These are phyloP conservation scores for Mycena filopes DNA, from an alignment of 768 basidiomycete species.

Conservation along the genomic window DNA sequence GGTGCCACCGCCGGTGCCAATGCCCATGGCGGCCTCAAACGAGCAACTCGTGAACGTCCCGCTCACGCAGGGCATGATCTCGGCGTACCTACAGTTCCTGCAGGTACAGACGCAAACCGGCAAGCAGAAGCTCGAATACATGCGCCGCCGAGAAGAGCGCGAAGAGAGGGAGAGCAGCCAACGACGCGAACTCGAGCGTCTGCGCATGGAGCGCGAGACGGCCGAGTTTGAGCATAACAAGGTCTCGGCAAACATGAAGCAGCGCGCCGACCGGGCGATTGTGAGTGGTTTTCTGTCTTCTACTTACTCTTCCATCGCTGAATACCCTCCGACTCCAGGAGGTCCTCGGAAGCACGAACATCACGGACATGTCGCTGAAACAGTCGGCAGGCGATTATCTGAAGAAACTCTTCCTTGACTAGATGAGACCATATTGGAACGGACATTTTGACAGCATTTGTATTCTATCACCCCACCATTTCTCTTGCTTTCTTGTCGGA, in stretches of 20 bases:
- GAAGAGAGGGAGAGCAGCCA: slow-evolving; percentile 67
- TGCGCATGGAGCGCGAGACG: slow-evolving; percentile 65
- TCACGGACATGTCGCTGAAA: slow-evolving; percentile 66
- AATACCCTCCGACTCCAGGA: slow-evolving; percentile 47
- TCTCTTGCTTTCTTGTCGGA: slow-evolving; percentile 1
- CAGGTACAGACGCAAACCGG: slow-evolving; percentile 76
- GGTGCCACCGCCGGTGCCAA: slow-evolving; percentile 39
- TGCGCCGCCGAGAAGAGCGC: slow-evolving; percentile 75
- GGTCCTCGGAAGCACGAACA: slow-evolving; percentile 64
- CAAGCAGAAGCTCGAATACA: slow-evolving; percentile 75
- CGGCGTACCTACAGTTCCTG: slow-evolving; percentile 67
- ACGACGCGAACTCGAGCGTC: slow-evolving; percentile 63
- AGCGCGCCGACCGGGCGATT: slow-evolving; percentile 74
- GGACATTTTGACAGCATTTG: slow-evolving; percentile 19
- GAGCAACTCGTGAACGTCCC: slow-evolving; percentile 61
- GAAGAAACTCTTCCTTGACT: slow-evolving; percentile 67
- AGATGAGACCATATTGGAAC: slow-evolving; percentile 14
- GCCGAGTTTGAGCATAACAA: slow-evolving; percentile 65
- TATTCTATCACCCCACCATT: slow-evolving; percentile 20
- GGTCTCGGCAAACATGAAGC: slow-evolving; percentile 62
- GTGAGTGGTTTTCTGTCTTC: slow-evolving; percentile 43
- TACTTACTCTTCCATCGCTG: slow-evolving; percentile 1
- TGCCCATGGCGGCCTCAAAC: slow-evolving; percentile 26
- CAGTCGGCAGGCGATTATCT: slow-evolving; percentile 78
- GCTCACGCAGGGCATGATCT: slow-evolving; percentile 66